phyloP scores from a whole-genome alignment of 257 asterid species.

The Nicotiana otophora region DNA sequence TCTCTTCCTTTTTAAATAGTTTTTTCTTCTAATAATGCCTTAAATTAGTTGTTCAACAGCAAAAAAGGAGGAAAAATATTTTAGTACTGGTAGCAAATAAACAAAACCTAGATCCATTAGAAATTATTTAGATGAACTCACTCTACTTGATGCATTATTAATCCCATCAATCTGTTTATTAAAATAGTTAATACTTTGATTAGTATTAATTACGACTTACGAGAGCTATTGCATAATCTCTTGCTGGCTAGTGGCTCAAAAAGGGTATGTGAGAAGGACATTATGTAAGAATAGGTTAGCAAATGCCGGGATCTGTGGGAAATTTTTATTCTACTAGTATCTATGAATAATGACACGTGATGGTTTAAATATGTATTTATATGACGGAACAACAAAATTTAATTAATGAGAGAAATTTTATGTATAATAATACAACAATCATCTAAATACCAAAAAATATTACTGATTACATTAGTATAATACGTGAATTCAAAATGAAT shows the following conservation, averaged over 20 bases:
- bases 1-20: neutral
- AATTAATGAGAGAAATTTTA: too few relatives aligned
- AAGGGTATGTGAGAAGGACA: neutral
- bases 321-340: neutral
- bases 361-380: too few relatives aligned
- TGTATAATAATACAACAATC: too few relatives aligned
- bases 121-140: neutral
- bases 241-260: neutral
- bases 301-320: neutral
- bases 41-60: neutral
- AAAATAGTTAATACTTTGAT: neutral
- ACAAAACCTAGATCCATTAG: neutral
- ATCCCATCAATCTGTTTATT: neutral
- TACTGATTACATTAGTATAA: too few relatives aligned
- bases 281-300: neutral
- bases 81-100: neutral
- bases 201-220: neutral
- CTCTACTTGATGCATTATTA: slow-evolving; percentile 5
- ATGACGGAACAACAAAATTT: too few relatives aligned
- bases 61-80: neutral
- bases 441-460: too few relatives aligned
- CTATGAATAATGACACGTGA: too few relatives aligned
- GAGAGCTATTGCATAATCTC: neutral
- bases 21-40: neutral
- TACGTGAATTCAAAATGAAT: too few relatives aligned